Evolutionary conservation across 495 filamentous ascomycete species (phyloP).

Genomic region (Saxispiralis lemnorum): DNA sequence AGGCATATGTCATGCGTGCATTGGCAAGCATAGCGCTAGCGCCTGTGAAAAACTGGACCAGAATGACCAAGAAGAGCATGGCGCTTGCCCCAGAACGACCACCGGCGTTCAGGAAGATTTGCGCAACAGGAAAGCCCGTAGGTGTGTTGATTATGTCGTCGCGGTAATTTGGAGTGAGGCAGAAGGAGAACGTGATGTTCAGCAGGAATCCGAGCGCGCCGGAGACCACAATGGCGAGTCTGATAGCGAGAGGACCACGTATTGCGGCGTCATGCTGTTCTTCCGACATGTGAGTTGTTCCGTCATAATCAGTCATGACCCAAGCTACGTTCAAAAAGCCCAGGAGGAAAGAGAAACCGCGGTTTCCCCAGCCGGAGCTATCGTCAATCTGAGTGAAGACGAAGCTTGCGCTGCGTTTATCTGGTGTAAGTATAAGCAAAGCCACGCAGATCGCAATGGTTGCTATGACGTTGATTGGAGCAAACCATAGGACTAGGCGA

Average conservation of each 20-base stretch:
- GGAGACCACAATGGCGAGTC: slow-evolving; percentile 46
- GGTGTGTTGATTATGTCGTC: slow-evolving; percentile 42
- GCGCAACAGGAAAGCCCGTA: slow-evolving; percentile 49
- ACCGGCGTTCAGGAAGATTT: slow-evolving; percentile 54
- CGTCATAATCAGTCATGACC: slow-evolving; percentile 65
- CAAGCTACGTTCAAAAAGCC: slow-evolving; percentile 52
- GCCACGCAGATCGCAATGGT: slow-evolving; percentile 40
- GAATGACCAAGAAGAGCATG: slow-evolving; percentile 54
- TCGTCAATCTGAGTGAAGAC: slow-evolving; percentile 46
- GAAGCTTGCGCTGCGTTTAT: slow-evolving; percentile 42
- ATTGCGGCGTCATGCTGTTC: slow-evolving; percentile 56
- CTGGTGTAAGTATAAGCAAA: slow-evolving; percentile 38
- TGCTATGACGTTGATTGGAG: slow-evolving; percentile 43
- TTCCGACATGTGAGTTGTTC: slow-evolving; percentile 60
- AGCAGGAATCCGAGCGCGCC: slow-evolving; percentile 47
- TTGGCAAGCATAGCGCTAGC: slow-evolving; percentile 55
- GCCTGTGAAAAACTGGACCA: slow-evolving; percentile 56
- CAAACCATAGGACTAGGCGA: slow-evolving; percentile 50
- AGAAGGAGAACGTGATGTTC: slow-evolving; percentile 52
- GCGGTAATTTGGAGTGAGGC: slow-evolving; percentile 37
- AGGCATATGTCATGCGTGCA: slow-evolving; percentile 57
- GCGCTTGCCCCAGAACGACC: slow-evolving; percentile 40
- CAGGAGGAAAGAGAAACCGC: slow-evolving; percentile 51
- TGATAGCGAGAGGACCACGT: slow-evolving; percentile 46
- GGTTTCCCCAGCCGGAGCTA: slow-evolving; percentile 42